phyloP scores from a whole-genome alignment of 1,284 basidiomycete species.

The Boletus calvinii region DNA sequence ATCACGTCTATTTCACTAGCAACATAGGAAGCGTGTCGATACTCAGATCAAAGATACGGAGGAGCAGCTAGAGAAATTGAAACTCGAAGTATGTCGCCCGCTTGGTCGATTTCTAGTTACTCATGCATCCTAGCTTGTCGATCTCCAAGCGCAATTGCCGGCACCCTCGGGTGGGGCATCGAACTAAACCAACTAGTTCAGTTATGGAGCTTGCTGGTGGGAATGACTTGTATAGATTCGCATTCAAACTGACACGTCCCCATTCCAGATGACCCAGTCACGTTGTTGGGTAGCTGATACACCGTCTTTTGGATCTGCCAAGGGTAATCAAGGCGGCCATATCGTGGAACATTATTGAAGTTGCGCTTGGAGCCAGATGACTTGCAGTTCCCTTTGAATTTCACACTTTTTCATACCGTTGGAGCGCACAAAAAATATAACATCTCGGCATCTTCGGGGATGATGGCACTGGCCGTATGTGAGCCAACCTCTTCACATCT shows the following conservation, averaged over 20 bases:
- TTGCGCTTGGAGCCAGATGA: background rate
- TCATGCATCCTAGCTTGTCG: constrained; percentile 51
- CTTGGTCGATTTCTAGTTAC: constrained; percentile 9
- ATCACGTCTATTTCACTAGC: constrained; percentile 7
- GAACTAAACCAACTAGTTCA: constrained; percentile 4
- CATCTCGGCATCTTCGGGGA: background rate
- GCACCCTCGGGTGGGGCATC: constrained; percentile 10
- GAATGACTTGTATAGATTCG: background rate
- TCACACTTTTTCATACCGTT: background rate
- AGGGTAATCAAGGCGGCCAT: background rate
- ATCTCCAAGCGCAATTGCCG: constrained; percentile 60
- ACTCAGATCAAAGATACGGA: constrained; percentile 74
- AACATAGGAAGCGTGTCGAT: constrained; percentile 75
- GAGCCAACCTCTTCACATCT: background rate
- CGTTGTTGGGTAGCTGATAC: background rate
- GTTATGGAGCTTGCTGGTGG: background rate
- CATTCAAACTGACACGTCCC: background rate
- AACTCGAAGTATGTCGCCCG: constrained; percentile 58
- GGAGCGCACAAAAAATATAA: background rate
- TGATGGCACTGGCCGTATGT: background rate
- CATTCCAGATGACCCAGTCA: background rate
- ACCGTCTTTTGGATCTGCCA: background rate
- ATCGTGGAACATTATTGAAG: background rate
- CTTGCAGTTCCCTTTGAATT: background rate
- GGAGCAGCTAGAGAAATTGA: constrained; percentile 74